These are phyloP conservation scores for Gloeopeniophorella convolvens DNA, from an alignment of 768 basidiomycete genomes.

Conservation along the genomic window DNA sequence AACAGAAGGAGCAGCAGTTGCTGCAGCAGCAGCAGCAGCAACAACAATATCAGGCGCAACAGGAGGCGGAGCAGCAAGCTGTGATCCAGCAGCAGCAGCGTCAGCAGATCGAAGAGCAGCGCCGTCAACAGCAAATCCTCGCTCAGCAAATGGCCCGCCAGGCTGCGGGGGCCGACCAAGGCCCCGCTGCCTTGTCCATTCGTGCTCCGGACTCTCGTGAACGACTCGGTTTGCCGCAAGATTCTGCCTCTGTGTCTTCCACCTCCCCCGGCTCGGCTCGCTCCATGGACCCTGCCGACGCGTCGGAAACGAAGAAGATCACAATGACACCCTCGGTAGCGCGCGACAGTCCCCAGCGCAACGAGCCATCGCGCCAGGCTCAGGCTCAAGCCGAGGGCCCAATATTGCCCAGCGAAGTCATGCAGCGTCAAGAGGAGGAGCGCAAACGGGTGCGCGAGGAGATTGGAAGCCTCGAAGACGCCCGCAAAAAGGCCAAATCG, in stretches of 20 bases:
- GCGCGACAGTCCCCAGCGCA: constrained; percentile 40
- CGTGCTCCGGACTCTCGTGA: constrained; percentile 46
- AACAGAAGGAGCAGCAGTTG: constrained; percentile 18
- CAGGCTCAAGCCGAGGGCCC: constrained; percentile 24
- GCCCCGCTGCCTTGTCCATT: constrained; percentile 27
- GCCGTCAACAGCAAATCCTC: constrained; percentile 19
- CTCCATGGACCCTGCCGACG: constrained; percentile 59
- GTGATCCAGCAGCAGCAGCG: constrained; percentile 23
- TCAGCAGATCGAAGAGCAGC: constrained; percentile 24
- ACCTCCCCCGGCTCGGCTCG: constrained; percentile 25
- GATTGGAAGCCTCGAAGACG: constrained; percentile 37
- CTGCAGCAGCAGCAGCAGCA: constrained; percentile 18
- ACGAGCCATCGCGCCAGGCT: constrained; percentile 4
- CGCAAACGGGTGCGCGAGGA: constrained; percentile 49
- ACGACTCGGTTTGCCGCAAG: constrained; percentile 30
- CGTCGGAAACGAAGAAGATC: constrained; percentile 67
- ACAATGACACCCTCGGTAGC: constrained; percentile 75
- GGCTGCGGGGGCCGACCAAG: constrained; percentile 14
- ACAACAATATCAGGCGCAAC: constrained; percentile 19
- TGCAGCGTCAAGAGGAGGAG: constrained; percentile 46
- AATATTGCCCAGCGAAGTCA: constrained; percentile 33
- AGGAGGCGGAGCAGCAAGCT: constrained; percentile 29
- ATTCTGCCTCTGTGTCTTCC: constrained; percentile 27
- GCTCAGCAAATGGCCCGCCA: constrained; percentile 11
- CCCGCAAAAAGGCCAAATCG: constrained; percentile 42